Evolutionary conservation across 208 protist genomes (phyloP), one percentile per base, ranked within the genome.

Genomic region (Leishmania lainsoni): DNA sequence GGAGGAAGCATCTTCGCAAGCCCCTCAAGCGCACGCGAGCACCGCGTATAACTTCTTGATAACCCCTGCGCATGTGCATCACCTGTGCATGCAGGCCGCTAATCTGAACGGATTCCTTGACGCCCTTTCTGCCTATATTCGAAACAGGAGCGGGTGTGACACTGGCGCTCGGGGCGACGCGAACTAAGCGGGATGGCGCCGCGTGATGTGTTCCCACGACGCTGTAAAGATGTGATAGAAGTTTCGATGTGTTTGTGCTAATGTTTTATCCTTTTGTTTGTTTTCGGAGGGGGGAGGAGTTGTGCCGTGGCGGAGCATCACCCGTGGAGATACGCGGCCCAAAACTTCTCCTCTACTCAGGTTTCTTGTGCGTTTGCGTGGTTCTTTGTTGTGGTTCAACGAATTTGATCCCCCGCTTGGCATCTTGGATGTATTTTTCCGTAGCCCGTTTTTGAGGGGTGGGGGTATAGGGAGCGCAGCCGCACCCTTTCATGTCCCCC

Each of bases 11-110:
- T 52, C 9, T 10, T 20, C 32, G 9, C 2, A 35, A n/a, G 14
- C 5, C 20, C 3, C 3, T 8, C 5, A 51, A 14, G 3, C 1
- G 1, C 8, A 12, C n/a, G 12, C 32, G 8, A 17, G 42, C 12
- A 39, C 42, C 10, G 5, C 29, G 45, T 81, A 81, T 56, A 85
- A 81, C 26, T 85, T 85, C 22, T 59, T 71, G 9, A 56, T 85
- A n/a, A 81, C 81, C 4, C 76, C 81, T 0, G 39, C 76, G 0
- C 81, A 85, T 32, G 81, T 52, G 2, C 81, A 85, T 42, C 81
- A 85, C 29, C 12, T 85, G 26, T 85, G 81, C 63, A 85, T 78
- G 81, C 66, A 48, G 16, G 59, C 76, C 20, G 54, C 4, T 9
- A 58, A 51, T 10, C 52, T 85, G 32, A 45, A 78, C n/a, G 32